A percentile compares a stretch with the other conserved stretches of the same genome.
These are phyloP conservation scores for Boehmeria nivea DNA, from an alignment of 306 rosid species.

Conservation along the genomic window DNA sequence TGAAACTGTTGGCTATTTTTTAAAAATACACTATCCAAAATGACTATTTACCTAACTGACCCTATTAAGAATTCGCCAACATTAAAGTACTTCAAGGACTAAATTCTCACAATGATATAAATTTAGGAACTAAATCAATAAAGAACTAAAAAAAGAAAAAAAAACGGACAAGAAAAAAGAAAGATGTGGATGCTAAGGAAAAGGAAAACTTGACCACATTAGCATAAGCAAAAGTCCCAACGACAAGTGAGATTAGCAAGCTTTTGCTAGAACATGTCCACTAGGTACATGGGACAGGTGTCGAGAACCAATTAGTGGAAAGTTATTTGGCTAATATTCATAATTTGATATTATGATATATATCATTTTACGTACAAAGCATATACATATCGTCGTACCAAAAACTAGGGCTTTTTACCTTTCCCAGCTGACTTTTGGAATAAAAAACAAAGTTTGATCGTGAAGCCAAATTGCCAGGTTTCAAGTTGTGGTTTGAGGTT, in stretches of 20 bases:
- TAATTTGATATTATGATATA: too few species aligned
- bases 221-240: constrained; percentile 8
- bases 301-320: neutral
- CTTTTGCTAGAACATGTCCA: constrained; percentile 8
- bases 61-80: too few species aligned
- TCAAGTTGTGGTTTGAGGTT: neutral
- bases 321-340: neutral
- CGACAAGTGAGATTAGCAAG: constrained; percentile 1
- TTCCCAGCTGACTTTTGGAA: neutral
- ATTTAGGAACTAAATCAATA: too few species aligned
- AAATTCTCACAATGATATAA: too few species aligned
- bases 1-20: too few species aligned
- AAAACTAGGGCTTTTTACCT: neutral
- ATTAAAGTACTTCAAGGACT: too few species aligned
- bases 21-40: too few species aligned
- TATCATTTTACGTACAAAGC: neutral
- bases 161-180: neutral
- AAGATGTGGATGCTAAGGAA: neutral
- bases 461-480: neutral
- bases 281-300: constrained; percentile 1
- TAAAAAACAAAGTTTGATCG: neutral
- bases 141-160: neutral
- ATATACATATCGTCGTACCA: neutral
- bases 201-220: constrained; percentile 10
- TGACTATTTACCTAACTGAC: too few species aligned